Evolutionary conservation across 805 yeast genomes (phyloP).

Genomic region (Kluyveromyces siamensis): DNA sequence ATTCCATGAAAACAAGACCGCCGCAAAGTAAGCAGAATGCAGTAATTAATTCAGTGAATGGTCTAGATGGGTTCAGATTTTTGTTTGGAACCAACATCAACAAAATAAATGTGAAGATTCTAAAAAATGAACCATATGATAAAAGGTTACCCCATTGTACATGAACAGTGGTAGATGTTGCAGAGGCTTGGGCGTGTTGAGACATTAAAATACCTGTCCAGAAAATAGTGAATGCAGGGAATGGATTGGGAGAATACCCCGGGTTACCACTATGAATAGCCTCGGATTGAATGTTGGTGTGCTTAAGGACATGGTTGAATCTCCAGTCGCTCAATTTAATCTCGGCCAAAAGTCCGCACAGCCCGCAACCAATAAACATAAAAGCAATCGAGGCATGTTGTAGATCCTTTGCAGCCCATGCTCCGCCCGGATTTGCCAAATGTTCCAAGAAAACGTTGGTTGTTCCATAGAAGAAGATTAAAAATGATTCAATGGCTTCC

Average conservation of each 20-base stretch:
- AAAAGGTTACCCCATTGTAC: constrained; percentile 87
- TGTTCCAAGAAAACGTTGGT: constrained; percentile 91
- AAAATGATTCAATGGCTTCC: constrained; percentile 74
- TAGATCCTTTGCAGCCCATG: constrained; percentile 82
- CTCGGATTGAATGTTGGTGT: constrained; percentile 20
- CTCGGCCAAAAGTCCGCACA: constrained; percentile 83
- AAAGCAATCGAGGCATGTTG: constrained; percentile 90
- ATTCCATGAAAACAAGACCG: constrained; percentile 86
- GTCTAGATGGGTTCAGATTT: constrained; percentile 47
- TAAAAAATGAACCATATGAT: constrained; percentile 71
- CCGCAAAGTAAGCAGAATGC: constrained; percentile 79
- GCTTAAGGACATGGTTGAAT: constrained; percentile 31
- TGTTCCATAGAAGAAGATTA: constrained; percentile 80
- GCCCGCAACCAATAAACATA: constrained; percentile 84
- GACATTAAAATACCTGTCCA: constrained; percentile 98
- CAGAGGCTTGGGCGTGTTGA: constrained; percentile 80
- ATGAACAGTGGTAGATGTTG: constrained; percentile 70
- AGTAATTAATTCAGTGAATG: constrained; percentile 77
- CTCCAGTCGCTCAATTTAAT: constrained; percentile 56
- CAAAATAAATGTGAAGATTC: constrained; percentile 55
- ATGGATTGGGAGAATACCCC: constrained; percentile 86
- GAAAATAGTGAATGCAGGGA: constrained; percentile 86
- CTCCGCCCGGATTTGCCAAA: constrained; percentile 66
- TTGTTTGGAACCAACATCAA: constrained; percentile 36
- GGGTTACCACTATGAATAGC: constrained; percentile 40